Evolutionary conservation across 345 rosid genomes (phyloP).

Genomic region (Eucalyptus viminalis): DNA sequence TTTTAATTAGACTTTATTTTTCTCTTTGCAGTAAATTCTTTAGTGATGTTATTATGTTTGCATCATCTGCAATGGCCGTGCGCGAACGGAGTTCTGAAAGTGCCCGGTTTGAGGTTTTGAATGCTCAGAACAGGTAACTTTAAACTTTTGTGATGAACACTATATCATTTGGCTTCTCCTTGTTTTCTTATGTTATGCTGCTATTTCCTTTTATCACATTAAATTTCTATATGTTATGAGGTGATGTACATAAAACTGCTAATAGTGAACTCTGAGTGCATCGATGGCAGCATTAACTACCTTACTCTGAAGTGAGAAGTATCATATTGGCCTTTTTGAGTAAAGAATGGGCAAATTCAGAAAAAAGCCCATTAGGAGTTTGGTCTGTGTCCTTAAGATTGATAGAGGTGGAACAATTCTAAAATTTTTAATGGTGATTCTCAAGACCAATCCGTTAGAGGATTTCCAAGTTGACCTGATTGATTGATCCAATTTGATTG

Average conservation of each 20-base stretch:
- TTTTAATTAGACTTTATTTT: background rate
- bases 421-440: background rate
- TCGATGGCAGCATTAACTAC: background rate
- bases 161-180: background rate
- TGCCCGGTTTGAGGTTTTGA: conserved; percentile 88
- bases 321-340: background rate
- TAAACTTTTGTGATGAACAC: background rate
- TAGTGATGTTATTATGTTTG: conserved; percentile 74
- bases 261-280: background rate
- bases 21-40: conserved; percentile 69
- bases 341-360: background rate
- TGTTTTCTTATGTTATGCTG: background rate
- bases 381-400: background rate
- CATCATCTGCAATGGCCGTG: conserved; percentile 85
- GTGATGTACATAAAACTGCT: background rate
- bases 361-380: background rate
- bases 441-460: background rate
- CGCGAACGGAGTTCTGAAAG: conserved; percentile 91
- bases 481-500: background rate
- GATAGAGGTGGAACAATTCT: background rate
- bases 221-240: background rate
- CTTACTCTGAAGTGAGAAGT: background rate
- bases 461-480: background rate
- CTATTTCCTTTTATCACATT: background rate
- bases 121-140: conserved; percentile 61